These are phyloP conservation scores for Tribonema minus DNA, from an alignment of 108 stramenopile genomes.

Conservation along the genomic window DNA sequence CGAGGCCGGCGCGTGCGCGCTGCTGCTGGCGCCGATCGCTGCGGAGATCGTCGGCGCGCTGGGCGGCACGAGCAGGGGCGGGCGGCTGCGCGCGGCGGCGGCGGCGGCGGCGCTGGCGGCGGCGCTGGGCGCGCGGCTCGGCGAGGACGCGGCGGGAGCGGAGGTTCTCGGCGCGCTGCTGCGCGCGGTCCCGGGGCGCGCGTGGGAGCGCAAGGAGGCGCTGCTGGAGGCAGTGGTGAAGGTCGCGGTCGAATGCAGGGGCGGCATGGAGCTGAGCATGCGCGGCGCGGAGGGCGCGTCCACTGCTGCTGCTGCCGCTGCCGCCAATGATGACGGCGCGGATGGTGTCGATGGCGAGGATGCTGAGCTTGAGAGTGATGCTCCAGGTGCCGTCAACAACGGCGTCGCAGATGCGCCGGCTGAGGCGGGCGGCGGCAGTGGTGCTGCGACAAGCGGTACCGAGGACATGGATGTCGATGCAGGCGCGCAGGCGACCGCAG, in stretches of 20 bases:
- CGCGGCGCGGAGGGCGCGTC: background rate
- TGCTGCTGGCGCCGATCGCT: background rate
- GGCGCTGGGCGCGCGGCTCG: slow-evolving; percentile 18
- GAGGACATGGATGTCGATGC: background rate
- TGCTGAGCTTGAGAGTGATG: no score
- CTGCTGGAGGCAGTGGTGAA: slow-evolving; percentile 34
- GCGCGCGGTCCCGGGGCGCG: slow-evolving; percentile 17
- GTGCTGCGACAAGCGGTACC: background rate
- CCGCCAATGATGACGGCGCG: background rate
- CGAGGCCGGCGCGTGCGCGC: background rate
- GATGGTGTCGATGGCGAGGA: no score
- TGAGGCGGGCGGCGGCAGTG: background rate
- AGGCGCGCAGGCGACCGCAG: background rate
- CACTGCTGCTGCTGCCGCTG: background rate
- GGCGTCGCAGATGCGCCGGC: background rate
- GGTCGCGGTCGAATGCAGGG: background rate
- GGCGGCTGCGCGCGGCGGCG: background rate
- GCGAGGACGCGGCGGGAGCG: background rate
- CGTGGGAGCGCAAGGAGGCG: slow-evolving; percentile 49
- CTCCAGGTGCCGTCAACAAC: no score
- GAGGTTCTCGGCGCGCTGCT: slow-evolving; percentile 9
- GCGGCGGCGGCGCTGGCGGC: slow-evolving; percentile 23
- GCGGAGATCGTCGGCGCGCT: background rate
- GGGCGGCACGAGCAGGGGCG: background rate
- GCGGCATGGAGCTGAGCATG: background rate